Evolutionary conservation across 2,329 filamentous ascomycete species (phyloP), one percentile per base, ranked within the genome.

Genomic region (Claviceps cyperi): DNA sequence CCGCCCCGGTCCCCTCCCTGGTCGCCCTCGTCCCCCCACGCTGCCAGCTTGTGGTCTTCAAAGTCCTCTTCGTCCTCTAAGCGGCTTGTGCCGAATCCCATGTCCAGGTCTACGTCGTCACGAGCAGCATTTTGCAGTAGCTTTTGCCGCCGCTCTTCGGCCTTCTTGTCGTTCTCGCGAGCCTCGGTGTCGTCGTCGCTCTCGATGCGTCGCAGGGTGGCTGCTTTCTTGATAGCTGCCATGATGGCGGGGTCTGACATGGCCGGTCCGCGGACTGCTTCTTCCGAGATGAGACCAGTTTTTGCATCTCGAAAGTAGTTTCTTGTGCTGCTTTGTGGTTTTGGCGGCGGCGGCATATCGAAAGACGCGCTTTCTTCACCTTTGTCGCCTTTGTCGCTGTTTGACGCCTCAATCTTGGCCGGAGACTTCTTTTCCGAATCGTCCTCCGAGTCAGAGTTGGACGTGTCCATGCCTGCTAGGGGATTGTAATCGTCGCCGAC

Each of bases 71-170:
- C 89, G 60, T 96, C 92, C 49, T 86, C 89, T 59, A 87, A 83
- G 28, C 91, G 77, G 60, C 84, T 92, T 19, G 82, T 86, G 36
- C 92, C 92, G 61, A 98, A 97, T 53, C 90, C 91, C 73, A 97
- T 79, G 61, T 98, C 92, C 68, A 98, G 77, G 66, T 98, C 91
- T 51, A 91, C 82, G 46, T 89, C 80, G 62, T 97, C 91, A 46
- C 90, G 78, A 57, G 86, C 84, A 50, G 81, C 79, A 52, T 76
- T 76, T 58, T 82, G 73, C 5, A 96, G 72, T 71, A 96, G 84
- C 56, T 78, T 83, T 64, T 80, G 83, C 48, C 83, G 78, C 7
- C 84, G 81, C 47, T 81, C 81, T 54, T 83, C 77, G 53, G 81
- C 78, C 1, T 78, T 78, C 57, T 66, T 70, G 5, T 71, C 70